phyloP scores from a whole-genome alignment of 768 basidiomycete genomes.

The Sutorius australiensis region DNA sequence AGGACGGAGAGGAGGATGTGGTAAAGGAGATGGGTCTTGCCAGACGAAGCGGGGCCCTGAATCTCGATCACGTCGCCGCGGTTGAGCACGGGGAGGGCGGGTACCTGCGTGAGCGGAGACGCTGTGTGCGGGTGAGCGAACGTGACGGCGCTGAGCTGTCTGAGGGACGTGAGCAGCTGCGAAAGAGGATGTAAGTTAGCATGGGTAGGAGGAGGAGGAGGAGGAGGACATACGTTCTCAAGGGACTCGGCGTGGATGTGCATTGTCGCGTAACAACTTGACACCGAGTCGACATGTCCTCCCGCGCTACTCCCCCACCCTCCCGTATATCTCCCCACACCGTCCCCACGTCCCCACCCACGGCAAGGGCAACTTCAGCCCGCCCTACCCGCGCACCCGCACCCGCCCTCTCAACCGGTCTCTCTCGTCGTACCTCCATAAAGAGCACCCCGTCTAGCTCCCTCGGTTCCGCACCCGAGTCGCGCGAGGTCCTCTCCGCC shows the following conservation, averaged over 20 bases:
- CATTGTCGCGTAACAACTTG: neutral
- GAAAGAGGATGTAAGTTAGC: neutral
- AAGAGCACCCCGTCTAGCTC: slow-evolving; percentile 41
- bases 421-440: slow-evolving; percentile 48
- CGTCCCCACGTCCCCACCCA: slow-evolving; percentile 40
- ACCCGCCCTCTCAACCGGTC: slow-evolving; percentile 33
- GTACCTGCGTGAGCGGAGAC: slow-evolving; percentile 19
- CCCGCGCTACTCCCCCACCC: slow-evolving; percentile 43
- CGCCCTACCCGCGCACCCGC: slow-evolving; percentile 57
- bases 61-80: slow-evolving; percentile 71
- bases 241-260: slow-evolving; percentile 31
- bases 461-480: slow-evolving; percentile 40
- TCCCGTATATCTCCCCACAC: slow-evolving; percentile 43
- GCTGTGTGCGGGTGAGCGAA: slow-evolving; percentile 32
- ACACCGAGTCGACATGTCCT: slow-evolving; percentile 20
- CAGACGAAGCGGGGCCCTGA: slow-evolving; percentile 69
- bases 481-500: slow-evolving; percentile 52
- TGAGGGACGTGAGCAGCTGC: slow-evolving; percentile 44
- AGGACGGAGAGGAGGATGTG: slow-evolving; percentile 58
- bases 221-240: slow-evolving; percentile 25
- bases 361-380: slow-evolving; percentile 47
- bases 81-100: slow-evolving; percentile 30
- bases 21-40: slow-evolving; percentile 78
- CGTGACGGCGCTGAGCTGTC: slow-evolving; percentile 34
- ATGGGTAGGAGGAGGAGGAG: slow-evolving; percentile 4